phyloP scores from a whole-genome alignment of 768 basidiomycete genomes.

The Pleurotus tuoliensis region DNA sequence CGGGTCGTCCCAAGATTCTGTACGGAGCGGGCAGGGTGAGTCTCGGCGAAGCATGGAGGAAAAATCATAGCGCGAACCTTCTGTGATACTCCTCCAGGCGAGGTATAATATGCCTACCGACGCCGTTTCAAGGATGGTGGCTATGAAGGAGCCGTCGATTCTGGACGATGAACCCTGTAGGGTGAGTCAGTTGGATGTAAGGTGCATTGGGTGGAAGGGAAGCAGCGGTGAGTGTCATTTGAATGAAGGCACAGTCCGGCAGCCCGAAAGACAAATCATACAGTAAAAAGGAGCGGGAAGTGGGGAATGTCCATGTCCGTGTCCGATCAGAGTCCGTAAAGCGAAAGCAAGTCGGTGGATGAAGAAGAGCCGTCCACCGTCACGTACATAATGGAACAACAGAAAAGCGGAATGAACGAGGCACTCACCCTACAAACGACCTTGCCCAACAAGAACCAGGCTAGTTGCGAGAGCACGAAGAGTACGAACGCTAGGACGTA shows the following conservation, averaged over 20 bases:
- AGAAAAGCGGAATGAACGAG: neutral
- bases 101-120: conserved; percentile 64
- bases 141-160: conserved; percentile 85
- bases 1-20: neutral
- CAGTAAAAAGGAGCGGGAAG: too few species aligned
- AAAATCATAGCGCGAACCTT: conserved; percentile 48
- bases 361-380: too few species aligned
- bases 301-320: too few species aligned
- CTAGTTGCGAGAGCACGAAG: conserved; percentile 79
- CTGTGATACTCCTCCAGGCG: conserved; percentile 88
- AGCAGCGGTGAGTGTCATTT: too few species aligned
- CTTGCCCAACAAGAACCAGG: conserved; percentile 75
- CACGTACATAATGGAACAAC: too few species aligned
- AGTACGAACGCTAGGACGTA: conserved; percentile 71
- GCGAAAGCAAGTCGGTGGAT: too few species aligned
- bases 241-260: too few species aligned
- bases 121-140: conserved; percentile 79
- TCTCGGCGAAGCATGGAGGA: conserved; percentile 7
- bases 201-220: neutral
- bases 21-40: conserved; percentile 8
- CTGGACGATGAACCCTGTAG: conserved; percentile 55
- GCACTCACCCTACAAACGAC: conserved; percentile 62
- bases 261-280: too few species aligned
- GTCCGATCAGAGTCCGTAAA: too few species aligned
- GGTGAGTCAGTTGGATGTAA: too few species aligned